Conservation (phyloP, 345 rosid genomes). For the Eucalyptus lansdowneana region DNA sequence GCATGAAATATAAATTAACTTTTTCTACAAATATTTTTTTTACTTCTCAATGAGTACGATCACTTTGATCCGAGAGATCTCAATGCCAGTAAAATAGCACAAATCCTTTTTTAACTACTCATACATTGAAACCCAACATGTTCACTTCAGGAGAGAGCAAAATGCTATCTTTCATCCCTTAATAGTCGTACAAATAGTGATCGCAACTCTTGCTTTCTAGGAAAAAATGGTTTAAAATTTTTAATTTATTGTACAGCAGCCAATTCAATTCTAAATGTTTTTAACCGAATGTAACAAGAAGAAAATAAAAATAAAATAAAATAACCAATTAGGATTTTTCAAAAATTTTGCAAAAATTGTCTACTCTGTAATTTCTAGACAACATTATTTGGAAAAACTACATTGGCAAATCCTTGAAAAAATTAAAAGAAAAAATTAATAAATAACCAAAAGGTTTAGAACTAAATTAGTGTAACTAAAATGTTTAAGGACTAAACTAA, state of each 20-base stretch:
- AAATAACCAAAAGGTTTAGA: fast-evolving
- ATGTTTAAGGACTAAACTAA: neutral
- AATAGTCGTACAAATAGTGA: neutral
- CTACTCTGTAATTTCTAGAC: fast-evolving
- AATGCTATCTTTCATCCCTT: neutral
- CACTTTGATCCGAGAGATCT: neutral
- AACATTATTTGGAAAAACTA: neutral
- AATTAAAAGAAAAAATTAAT: neutral
- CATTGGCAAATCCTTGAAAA: neutral
- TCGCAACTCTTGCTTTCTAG: neutral
- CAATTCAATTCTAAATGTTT: neutral
- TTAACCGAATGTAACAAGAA: fast-evolving
- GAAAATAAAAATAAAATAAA: neutral
- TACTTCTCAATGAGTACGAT: neutral
- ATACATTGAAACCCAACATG: neutral
- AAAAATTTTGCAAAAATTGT: neutral
- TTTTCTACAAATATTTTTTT: neutral
- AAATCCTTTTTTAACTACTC: neutral
- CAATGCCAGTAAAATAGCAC: neutral
- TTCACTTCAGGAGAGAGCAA: neutral
- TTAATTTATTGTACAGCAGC: fast-evolving
- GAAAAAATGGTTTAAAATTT: neutral
- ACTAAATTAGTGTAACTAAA: neutral
- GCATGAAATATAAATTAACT: neutral
- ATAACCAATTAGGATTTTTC: neutral